Base-by-base conservation (phyloP, 805 yeast genomes). In the Candida morakotiae region DNA sequence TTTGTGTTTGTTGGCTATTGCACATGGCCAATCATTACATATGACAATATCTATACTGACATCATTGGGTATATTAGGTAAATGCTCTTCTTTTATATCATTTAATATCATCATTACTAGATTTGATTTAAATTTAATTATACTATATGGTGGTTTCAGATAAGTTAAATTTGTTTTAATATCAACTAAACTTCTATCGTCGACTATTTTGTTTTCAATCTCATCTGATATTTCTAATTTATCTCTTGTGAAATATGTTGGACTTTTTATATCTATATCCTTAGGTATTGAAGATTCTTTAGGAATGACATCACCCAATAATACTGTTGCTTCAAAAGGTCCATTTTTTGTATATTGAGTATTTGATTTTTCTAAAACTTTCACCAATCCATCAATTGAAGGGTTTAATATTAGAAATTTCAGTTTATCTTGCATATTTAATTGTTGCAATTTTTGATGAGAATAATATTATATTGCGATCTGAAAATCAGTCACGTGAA, bases 281-380 rank as follows among this genome's bases (percentile, higher is more conserved):
- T 41, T 18, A 5, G 67, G 63, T 18, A 51, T 20, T 13, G 44
- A 31, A 22, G 29, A 33, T 16, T 20, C 25, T 18, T 29, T 18
- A 6, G 47, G 43, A 9, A 56, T 39, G 1, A 66, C 53, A 44
- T 75, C 75, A 0, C 86, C 85, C 5, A 81, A 46, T 4, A 81
- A 49, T 1, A 82, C 27, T 0, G 73, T 71, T 2, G 72, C 62
- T 31, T 72, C 81, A 48, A 83, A 83, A 0, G 87, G 87, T 0
- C 88, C 88, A 30, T 78, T 79, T 46, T 77, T 81, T 16, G 51
- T 40, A 47, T 79, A 63, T 35, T 81, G 67, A 1, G 62, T 42
- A 47, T 76, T 73, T 3, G 79, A 68, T 35, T 72, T 67, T 28
- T 47, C 55, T 5, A 73, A 46, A 0, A 74, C 62, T 41, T 72